Base-by-base conservation (phyloP, 176 grass and related monocot species). In the Carex kokanica region DNA sequence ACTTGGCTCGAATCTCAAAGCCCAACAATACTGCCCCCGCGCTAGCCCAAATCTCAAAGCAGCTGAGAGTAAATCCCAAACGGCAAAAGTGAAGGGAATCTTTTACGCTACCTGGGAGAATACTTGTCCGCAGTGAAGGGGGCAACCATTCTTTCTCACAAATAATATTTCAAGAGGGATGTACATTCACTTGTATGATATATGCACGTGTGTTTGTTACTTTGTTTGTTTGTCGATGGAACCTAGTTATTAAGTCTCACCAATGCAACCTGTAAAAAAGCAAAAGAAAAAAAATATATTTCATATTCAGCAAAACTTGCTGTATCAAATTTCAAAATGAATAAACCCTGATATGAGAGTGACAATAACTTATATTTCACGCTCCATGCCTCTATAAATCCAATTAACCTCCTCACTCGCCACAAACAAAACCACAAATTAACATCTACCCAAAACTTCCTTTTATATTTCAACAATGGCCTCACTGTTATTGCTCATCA, bases 391-490 rank as follows among this genome's bases (percentile, higher is more conserved):
- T 78, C 25, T 78, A 56, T 78, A 78, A 78, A 32, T 56, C 15
- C 73, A 78, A 56, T 32, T 55, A 32, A 78, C n/a, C n/a, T 73
- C 8, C 10, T 73, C n/a, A 27, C 13, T 55, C 2, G 14, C 0
- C 49, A 54, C 23, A 54, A 75, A 24, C 14, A 77, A 24, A 54
- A 16, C 24, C 73, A 56, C 73, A 53, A 54, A 54, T 47, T 53
- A 29, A 8, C 21, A 77, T 21, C 8, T 6, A 34, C 11, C 10
- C 12, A 61, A 81, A 81, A 13, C 21, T 80, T 41, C 0, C 24
- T 81, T 43, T 45, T 18, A 20, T 45, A 21, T 43, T 71, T 41
- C 18, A 80, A 57, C 38, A 21, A 86, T 90, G 80, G 72, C 27
- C 20, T 62, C 60, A 6, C 38, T 86, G 47, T 17, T 83, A 32